Base-by-base conservation (phyloP, 2,329 filamentous ascomycete species). In the Daldinia sp. region DNA sequence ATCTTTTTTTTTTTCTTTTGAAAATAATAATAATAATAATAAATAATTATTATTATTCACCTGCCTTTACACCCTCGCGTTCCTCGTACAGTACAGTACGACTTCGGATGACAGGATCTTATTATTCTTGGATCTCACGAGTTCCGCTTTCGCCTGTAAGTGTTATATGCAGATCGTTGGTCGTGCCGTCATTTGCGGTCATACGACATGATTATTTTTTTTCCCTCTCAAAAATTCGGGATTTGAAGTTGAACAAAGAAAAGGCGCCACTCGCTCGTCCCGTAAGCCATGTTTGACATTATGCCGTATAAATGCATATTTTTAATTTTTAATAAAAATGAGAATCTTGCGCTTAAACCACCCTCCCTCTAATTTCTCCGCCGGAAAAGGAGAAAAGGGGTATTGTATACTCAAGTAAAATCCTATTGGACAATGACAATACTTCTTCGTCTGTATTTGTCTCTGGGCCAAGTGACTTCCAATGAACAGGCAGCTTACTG, bases 131-230 rank as follows among this genome's bases (percentile, higher is more conserved):
- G 56, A 69, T 69, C 44, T 61, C 44, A 60, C 51, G 60, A 37
- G 60, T 41, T 60, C 42, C 48, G 37, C 54, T 50, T 44, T 12
- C 51, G 59, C 58, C 39, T 58, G 42, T 41, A 42, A 51, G 15
- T 42, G 13, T 20, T 56, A 56, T 54, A 39, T 54, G 55, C 41
- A 56, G 58, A 54, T 50, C 55, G 46, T 55, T 53, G 53, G 58
- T 39, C 50, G 33, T 56, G 59, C 59, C 41, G 67, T 69, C 63
- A 63, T 63, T 62, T 59, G 61, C 30, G 48, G 62, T 68, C 62
- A 68, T 64, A 41, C 58, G 66, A 65, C 58, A 20, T 65, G 53
- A 23, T 41, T 28, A 41, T 50, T 39, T 39, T 48, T 20, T 60
- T 54, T 53, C 54, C 39, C 48, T 60, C 48, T 39, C 4, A 4